A percentile compares a stretch with the other conserved stretches of the same genome.
Conservation (phyloP, 2,329 filamentous ascomycete species). For the Aulographum hederae region DNA sequence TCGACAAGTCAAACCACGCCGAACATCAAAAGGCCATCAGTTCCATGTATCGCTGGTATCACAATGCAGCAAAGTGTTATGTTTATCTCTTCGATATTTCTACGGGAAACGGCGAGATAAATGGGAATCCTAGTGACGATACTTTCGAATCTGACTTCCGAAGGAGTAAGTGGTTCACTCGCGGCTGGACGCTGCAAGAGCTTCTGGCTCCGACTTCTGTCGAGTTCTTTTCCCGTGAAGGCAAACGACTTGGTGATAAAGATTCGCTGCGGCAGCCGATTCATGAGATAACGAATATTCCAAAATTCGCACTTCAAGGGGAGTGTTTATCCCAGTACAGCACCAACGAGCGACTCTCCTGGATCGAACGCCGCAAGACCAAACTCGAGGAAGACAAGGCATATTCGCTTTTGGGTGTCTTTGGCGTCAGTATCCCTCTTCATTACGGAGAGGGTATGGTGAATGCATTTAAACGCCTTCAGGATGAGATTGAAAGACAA, state of each 20-base stretch:
- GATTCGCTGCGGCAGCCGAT: slow-evolving; percentile 4
- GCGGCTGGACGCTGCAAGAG: slow-evolving; percentile 6
- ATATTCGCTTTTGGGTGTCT: slow-evolving; percentile 14
- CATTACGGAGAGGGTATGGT: slow-evolving; percentile 7
- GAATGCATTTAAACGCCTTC: slow-evolving; percentile 6
- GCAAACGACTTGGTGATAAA: slow-evolving; percentile 3
- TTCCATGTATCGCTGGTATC: slow-evolving; percentile 8
- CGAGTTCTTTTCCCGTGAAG: slow-evolving; percentile 5
- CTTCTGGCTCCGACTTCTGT: slow-evolving; percentile 4
- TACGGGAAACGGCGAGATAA: neutral
- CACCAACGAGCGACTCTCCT: slow-evolving; percentile 10
- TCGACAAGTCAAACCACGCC: slow-evolving; percentile 17
- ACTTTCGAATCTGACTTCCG: slow-evolving; percentile 4
- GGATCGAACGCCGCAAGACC: slow-evolving; percentile 12
- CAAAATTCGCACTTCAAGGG: slow-evolving; percentile 5
- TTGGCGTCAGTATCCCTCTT: slow-evolving; percentile 8
- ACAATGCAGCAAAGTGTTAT: slow-evolving; percentile 8
- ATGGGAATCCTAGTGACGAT: neutral
- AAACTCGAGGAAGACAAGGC: slow-evolving; percentile 11
- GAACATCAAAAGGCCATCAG: slow-evolving; percentile 18
- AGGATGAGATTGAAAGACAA: slow-evolving; percentile 6
- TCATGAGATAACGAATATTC: slow-evolving; percentile 6
- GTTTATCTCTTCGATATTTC: slow-evolving; percentile 8
- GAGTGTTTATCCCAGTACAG: slow-evolving; percentile 3
- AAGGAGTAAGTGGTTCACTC: slow-evolving; percentile 5